Conservation (phyloP, 345 rosid species). For the Brassica cretica region DNA sequence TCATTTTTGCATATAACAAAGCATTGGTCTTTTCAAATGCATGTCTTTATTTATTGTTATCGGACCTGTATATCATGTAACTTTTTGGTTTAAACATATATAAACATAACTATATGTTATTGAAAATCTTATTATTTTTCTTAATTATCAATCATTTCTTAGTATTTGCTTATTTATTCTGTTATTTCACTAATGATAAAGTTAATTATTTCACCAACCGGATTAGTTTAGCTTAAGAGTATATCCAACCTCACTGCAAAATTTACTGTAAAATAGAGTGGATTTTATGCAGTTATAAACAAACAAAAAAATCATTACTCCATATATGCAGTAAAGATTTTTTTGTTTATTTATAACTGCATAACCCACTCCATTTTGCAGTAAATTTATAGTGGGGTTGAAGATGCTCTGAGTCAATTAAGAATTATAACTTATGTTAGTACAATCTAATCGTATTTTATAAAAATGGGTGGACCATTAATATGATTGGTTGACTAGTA, state of each 20-base stretch:
- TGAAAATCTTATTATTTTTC: neutral
- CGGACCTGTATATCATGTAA: neutral
- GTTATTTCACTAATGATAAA: no score
- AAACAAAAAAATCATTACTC: no score
- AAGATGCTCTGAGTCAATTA: neutral
- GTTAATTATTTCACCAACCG: no score
- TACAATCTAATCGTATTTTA: neutral
- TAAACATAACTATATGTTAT: neutral
- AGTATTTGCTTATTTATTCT: no score
- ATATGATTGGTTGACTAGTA: constrained; percentile 36
- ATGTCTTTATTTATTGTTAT: neutral
- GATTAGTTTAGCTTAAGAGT: neutral
- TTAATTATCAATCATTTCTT: neutral
- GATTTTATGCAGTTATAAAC: no score
- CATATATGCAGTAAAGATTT: no score
- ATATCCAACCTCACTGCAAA: no score
- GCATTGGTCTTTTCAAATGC: neutral
- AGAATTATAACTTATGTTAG: neutral
- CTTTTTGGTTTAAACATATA: neutral
- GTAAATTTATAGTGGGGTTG: no score
- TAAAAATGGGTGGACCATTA: constrained; percentile 3
- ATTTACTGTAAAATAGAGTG: no score
- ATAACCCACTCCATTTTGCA: no score
- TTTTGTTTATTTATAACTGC: no score
- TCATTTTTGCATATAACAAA: neutral